Conservation (phyloP, 768 basidiomycete genomes). For the Roridomyces roridus region DNA sequence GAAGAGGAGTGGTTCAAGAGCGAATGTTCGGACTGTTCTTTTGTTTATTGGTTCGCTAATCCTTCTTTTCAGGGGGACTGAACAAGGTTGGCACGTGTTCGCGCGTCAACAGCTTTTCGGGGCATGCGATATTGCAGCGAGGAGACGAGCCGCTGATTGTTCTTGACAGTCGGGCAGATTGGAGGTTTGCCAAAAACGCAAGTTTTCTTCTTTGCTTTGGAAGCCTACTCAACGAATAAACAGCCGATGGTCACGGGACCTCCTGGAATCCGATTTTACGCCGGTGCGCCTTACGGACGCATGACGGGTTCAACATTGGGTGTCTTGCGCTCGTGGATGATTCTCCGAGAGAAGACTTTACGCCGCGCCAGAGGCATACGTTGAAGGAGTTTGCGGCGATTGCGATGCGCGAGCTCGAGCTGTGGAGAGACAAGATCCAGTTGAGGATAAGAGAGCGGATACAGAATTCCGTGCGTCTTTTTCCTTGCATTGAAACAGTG, state of each 20-base stretch:
- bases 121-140: slow-evolving; percentile 81
- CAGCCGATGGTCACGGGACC: slow-evolving; percentile 75
- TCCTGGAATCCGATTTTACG: slow-evolving; percentile 86
- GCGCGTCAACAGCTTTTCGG: slow-evolving; percentile 68
- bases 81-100: slow-evolving; percentile 55
- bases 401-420: slow-evolving; percentile 93
- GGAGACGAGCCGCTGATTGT: slow-evolving; percentile 90
- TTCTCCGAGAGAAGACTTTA: slow-evolving; percentile 81
- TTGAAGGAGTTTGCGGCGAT: slow-evolving; percentile 96
- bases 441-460: slow-evolving; percentile 89
- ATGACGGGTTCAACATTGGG: slow-evolving; percentile 91
- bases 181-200: slow-evolving; percentile 89
- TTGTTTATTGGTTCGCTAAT: slow-evolving; percentile 15
- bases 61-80: slow-evolving; percentile 48
- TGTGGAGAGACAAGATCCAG: slow-evolving; percentile 97
- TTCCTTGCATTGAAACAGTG: background rate
- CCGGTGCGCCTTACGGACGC: slow-evolving; percentile 90
- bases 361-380: slow-evolving; percentile 87
- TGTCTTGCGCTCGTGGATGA: slow-evolving; percentile 88
- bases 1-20: slow-evolving; percentile 93
- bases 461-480: slow-evolving; percentile 75
- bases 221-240: background rate
- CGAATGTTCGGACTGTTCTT: slow-evolving; percentile 83
- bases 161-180: slow-evolving; percentile 79
- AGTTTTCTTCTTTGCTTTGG: slow-evolving; percentile 28